Conservation (phyloP, 2,329 filamentous ascomycete species). For the Colletotrichum musae region DNA sequence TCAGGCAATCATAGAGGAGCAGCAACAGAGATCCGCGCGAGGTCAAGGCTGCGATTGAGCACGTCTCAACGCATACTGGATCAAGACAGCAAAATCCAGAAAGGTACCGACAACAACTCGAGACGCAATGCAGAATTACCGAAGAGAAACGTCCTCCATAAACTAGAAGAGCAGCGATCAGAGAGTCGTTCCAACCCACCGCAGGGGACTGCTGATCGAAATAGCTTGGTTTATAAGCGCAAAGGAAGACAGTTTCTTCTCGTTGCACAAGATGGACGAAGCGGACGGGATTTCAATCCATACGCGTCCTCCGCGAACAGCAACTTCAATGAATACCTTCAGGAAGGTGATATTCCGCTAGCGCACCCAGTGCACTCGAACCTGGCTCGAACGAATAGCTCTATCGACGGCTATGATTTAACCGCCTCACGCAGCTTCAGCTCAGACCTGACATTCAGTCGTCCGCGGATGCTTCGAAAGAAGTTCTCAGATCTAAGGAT, state of each 20-base stretch:
- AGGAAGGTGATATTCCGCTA: slow-evolving; percentile 35
- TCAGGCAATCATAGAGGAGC: neutral
- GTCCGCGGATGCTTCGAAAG: slow-evolving; percentile 33
- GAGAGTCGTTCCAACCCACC: slow-evolving; percentile 3
- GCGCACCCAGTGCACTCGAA: slow-evolving; percentile 31
- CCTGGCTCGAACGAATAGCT: slow-evolving; percentile 27
- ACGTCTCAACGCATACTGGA: slow-evolving; percentile 29
- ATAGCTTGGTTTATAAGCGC: slow-evolving; percentile 6
- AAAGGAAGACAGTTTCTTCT: slow-evolving; percentile 25
- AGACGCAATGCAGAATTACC: neutral
- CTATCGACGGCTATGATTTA: slow-evolving; percentile 26
- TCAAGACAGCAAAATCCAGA: neutral
- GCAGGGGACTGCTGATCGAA: neutral
- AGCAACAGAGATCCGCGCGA: slow-evolving; percentile 35
- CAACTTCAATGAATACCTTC: slow-evolving; percentile 2
- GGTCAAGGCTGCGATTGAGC: slow-evolving; percentile 49
- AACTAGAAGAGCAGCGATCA: neutral
- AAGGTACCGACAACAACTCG: slow-evolving; percentile 18
- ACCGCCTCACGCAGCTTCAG: slow-evolving; percentile 33
- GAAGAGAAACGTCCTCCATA: neutral
- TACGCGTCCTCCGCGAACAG: neutral
- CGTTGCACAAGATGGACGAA: neutral
- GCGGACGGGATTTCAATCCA: neutral
- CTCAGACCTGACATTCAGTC: slow-evolving; percentile 29
- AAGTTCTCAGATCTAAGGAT: slow-evolving; percentile 40